phyloP scores from a whole-genome alignment of 2,329 filamentous ascomycete genomes.

The Boeremia exigua region DNA sequence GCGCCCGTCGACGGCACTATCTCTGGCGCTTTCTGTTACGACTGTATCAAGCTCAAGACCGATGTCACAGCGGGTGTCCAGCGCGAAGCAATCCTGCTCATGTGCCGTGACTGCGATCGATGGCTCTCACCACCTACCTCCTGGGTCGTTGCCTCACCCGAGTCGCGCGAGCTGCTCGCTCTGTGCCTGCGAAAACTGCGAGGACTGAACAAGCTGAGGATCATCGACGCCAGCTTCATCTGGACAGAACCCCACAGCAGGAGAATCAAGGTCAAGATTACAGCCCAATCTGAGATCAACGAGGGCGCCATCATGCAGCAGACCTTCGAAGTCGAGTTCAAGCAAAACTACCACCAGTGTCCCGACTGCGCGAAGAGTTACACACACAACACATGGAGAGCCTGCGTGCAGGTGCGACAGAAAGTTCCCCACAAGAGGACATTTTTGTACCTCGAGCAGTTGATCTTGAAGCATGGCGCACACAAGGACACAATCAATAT shows the following conservation, averaged over 20 bases:
- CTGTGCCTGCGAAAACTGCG: slow-evolving; percentile 88
- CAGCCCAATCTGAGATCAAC: slow-evolving; percentile 77
- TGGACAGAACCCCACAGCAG: slow-evolving; percentile 98
- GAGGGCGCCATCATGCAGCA: slow-evolving; percentile 81
- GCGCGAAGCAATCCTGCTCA: slow-evolving; percentile 86
- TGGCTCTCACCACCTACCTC: slow-evolving; percentile 86
- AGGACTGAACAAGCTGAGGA: slow-evolving; percentile 85
- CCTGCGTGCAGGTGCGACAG: slow-evolving; percentile 91
- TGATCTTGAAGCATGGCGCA: slow-evolving; percentile 92
- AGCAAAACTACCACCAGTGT: slow-evolving; percentile 92
- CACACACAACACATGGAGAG: slow-evolving; percentile 94
- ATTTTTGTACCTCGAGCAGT: slow-evolving; percentile 84
- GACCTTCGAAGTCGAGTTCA: slow-evolving; percentile 90
- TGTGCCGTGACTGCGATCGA: slow-evolving; percentile 89
- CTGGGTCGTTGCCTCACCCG: slow-evolving; percentile 84
- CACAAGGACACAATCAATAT: slow-evolving; percentile 90
- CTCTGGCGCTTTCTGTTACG: slow-evolving; percentile 85
- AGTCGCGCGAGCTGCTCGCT: slow-evolving; percentile 91
- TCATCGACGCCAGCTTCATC: slow-evolving; percentile 94
- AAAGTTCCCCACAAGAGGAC: slow-evolving; percentile 96
- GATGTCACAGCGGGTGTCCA: slow-evolving; percentile 93
- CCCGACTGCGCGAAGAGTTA: slow-evolving; percentile 88
- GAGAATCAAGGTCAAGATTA: slow-evolving; percentile 92
- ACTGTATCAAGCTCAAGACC: slow-evolving; percentile 92
- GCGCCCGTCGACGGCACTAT: slow-evolving; percentile 92